These are phyloP conservation scores for Umbelopsis sp. DNA, from an alignment of 371 early-diverging fungal genomes.

Conservation along the genomic window DNA sequence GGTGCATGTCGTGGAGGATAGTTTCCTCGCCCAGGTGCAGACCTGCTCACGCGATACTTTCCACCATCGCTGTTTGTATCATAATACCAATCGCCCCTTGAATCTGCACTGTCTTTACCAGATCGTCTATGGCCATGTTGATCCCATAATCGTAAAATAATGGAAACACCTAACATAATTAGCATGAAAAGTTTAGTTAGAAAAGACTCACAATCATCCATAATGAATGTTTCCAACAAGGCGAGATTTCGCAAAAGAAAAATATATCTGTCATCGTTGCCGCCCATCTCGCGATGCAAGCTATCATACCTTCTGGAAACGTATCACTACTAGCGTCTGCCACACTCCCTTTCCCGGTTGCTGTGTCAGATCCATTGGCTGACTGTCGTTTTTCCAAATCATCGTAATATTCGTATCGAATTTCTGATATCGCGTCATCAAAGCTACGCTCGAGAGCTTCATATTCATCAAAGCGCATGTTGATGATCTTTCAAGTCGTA, in stretches of 20 bases:
- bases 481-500: slow-evolving; percentile 36
- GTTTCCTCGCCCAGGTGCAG: slow-evolving; percentile 22
- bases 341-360: slow-evolving; percentile 6
- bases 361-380: background rate
- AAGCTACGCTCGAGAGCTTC: slow-evolving; percentile 43
- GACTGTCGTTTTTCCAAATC: slow-evolving; percentile 1
- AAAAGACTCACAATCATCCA: too few relatives aligned
- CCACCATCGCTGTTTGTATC: slow-evolving; percentile 23
- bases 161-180: slow-evolving; percentile 5
- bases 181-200: too few relatives aligned
- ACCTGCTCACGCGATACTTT: slow-evolving; percentile 26
- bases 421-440: slow-evolving; percentile 47
- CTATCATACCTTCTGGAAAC: slow-evolving; percentile 21
- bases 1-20: background rate
- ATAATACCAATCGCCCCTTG: slow-evolving; percentile 26
- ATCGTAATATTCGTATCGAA: slow-evolving; percentile 39
- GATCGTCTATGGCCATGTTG: slow-evolving; percentile 23
- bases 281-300: background rate
- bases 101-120: slow-evolving; percentile 22
- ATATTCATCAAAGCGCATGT: slow-evolving; percentile 47
- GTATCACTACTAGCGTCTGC: background rate
- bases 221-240: background rate
- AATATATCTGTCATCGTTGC: background rate
- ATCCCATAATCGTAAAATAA: slow-evolving; percentile 28
- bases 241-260: background rate